Percentiles rank a stretch among this genome's conserved stretches.
Evolutionary conservation across 2,329 filamentous ascomycete species (phyloP).

Genomic region (Epichloe amarillans): DNA sequence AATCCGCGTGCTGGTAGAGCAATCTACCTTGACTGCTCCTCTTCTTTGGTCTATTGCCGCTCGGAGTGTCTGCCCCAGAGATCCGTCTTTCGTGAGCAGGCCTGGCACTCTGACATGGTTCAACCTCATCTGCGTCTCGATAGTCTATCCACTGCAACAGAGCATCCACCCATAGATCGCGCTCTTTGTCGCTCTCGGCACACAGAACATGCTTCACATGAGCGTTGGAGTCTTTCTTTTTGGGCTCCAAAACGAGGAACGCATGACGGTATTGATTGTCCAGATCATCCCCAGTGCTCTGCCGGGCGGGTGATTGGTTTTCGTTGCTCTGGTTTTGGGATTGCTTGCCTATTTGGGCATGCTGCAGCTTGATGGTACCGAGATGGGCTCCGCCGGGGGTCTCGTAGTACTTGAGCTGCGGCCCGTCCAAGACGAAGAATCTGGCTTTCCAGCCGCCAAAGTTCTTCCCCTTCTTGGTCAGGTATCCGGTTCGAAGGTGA

Average conservation of each 20-base stretch:
- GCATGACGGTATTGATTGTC: constrained; percentile 96
- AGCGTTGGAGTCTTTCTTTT: constrained; percentile 89
- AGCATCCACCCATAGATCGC: constrained; percentile 87
- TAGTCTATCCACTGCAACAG: constrained; percentile 81
- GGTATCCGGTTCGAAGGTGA: constrained; percentile 70
- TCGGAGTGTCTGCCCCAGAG: constrained; percentile 17
- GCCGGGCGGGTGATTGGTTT: constrained; percentile 47
- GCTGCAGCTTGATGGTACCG: constrained; percentile 82
- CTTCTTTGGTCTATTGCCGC: constrained; percentile 18
- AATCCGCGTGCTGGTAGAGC: constrained; percentile 24
- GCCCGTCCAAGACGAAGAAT: constrained; percentile 47
- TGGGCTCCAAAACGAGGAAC: constrained; percentile 87
- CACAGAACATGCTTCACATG: constrained; percentile 89
- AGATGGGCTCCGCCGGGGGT: constrained; percentile 84
- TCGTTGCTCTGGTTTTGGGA: constrained; percentile 35
- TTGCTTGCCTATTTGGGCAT: constrained; percentile 90
- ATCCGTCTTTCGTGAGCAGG: constrained; percentile 26
- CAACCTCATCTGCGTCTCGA: constrained; percentile 42
- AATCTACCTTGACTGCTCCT: constrained; percentile 17
- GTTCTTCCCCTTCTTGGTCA: constrained; percentile 95
- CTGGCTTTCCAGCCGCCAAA: constrained; percentile 96
- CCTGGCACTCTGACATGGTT: constrained; percentile 15
- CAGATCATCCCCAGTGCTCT: constrained; percentile 50
- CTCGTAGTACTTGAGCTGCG: constrained; percentile 75
- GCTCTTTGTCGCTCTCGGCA: constrained; percentile 84